Base-by-base conservation (phyloP, 768 basidiomycete genomes). In the Filobasidium floriforme region DNA sequence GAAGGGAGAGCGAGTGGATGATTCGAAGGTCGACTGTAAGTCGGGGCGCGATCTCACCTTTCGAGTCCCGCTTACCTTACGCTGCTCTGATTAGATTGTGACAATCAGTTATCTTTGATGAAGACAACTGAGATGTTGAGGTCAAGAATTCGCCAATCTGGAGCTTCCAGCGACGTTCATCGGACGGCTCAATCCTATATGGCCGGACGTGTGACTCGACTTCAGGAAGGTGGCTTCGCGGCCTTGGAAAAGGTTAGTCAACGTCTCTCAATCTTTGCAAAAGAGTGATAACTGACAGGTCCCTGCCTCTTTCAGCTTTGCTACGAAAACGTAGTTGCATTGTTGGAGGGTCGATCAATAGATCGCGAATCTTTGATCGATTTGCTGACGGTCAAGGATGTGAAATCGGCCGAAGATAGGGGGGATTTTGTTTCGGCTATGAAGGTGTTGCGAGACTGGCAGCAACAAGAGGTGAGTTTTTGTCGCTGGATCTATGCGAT, bases 301-400 rank as follows among this genome's bases (percentile, higher is more conserved):
- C 5, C 46, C 15, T 18, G 46, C 6, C 5, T 22, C 18, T 3
- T 22, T 18, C 46, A 49, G 46, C 46, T 49, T 49, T 49, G 46
- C 46, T 22, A 49, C 22, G 22, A 22, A 15, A 49, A 49, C 22
- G 46, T 49, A 6, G 22, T 49, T 2, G 18, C 15, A 15, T 12
- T 49, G 15, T 49, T 49, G 22, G 18, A 28, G 24, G 54, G 54
- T 32, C 22, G 24, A 32, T 9, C 18, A 15, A 24, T 57, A 14
- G 54, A 57, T 32, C 54, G 22, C 19, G 54, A 57, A 32, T 26
- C 54, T 15, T 15, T 57, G 24, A 57, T 57, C 54, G 54, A 57
- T 6, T 57, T 57, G 54, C 29, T 57, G 29, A 57, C 54, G 6
- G 24, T 28, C 19, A 57, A 57, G 26, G 54, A 57, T 15, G 26